phyloP scores from a whole-genome alignment of 306 rosid species.

The Cicer bijugum region DNA sequence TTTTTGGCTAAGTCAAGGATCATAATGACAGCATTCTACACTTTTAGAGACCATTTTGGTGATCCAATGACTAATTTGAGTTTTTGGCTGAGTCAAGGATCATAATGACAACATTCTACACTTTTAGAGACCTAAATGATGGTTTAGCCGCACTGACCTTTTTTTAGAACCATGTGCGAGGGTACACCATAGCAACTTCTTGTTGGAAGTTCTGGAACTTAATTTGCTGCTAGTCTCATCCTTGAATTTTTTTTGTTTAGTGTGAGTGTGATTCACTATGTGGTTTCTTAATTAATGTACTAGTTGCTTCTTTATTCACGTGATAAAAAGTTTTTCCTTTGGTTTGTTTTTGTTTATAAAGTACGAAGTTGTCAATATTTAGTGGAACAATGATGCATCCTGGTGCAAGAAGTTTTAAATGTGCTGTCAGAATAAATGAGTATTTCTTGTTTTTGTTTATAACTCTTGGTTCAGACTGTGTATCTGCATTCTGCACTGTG shows the following conservation, averaged over 20 bases:
- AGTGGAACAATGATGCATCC: slow-evolving; percentile 24
- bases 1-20: no score
- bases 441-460: slow-evolving; percentile 34
- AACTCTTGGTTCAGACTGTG: slow-evolving; percentile 19
- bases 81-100: no score
- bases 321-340: neutral
- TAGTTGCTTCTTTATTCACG: slow-evolving; percentile 22
- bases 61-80: no score
- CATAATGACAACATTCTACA: no score
- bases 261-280: neutral
- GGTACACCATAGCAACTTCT: neutral
- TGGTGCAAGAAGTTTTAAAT: neutral
- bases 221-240: slow-evolving; percentile 6
- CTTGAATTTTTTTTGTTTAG: slow-evolving; percentile 24
- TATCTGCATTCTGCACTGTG: neutral
- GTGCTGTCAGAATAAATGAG: slow-evolving; percentile 8
- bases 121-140: no score
- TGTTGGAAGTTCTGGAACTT: slow-evolving; percentile 29
- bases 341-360: slow-evolving; percentile 6
- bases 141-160: no score
- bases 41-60: no score
- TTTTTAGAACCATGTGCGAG: neutral
- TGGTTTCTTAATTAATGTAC: slow-evolving; percentile 13
- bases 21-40: no score
- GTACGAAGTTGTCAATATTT: neutral